Conservation (phyloP, 768 basidiomycete genomes). For the Tylopilus cervinicoccineus region DNA sequence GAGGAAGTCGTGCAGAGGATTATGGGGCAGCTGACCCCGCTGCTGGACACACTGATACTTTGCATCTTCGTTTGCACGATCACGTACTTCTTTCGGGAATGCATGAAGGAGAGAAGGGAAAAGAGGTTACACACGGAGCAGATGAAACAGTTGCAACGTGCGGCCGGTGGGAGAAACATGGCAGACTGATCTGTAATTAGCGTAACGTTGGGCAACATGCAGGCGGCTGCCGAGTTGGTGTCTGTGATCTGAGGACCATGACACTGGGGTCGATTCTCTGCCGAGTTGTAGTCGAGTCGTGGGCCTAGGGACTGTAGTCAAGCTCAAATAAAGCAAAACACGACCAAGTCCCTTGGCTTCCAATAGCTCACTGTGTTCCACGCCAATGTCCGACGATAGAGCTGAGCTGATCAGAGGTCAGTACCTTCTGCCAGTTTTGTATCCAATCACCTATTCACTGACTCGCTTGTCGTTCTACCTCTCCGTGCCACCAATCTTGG, state of each 20-base stretch:
- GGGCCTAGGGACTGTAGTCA: no score
- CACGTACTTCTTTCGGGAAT: slow-evolving; percentile 15
- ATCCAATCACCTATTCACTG: not conserved
- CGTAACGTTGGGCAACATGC: not conserved
- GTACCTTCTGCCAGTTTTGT: not conserved
- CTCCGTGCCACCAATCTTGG: not conserved
- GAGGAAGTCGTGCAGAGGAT: slow-evolving; percentile 5
- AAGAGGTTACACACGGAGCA: slow-evolving; percentile 14
- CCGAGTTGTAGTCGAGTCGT: no score
- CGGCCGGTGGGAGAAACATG: not conserved
- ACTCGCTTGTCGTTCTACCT: not conserved
- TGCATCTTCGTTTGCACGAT: slow-evolving; percentile 15
- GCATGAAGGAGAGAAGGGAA: slow-evolving; percentile 20
- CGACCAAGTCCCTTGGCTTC: slow-evolving; percentile 5
- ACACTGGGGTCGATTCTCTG: no score
- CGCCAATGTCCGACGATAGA: slow-evolving; percentile 32
- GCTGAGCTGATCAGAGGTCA: slow-evolving; percentile 32
- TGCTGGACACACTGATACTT: slow-evolving; percentile 8
- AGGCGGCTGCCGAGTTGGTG: no score
- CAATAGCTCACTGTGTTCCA: not conserved
- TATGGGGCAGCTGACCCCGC: slow-evolving; percentile 13
- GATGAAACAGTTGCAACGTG: slow-evolving; percentile 5
- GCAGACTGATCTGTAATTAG: not conserved
- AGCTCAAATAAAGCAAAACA: slow-evolving; percentile 10
- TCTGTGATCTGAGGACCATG: no score